phyloP scores from a whole-genome alignment of 208 protist genomes.

The Leishmania aethiopica region DNA sequence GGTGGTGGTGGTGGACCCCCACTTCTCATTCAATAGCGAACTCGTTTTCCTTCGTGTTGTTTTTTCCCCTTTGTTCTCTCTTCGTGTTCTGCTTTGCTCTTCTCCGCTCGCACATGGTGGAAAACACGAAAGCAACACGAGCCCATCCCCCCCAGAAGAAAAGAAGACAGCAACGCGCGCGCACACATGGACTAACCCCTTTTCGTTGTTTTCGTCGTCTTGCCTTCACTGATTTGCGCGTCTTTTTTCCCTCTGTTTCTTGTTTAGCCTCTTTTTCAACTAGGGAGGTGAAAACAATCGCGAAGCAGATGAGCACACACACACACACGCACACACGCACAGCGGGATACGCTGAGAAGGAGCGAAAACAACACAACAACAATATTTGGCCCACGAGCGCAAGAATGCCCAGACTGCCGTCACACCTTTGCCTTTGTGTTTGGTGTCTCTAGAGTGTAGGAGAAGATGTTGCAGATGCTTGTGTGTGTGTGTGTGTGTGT shows the following conservation, averaged over 20 bases:
- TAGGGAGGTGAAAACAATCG: background rate
- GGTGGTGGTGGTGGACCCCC: no score
- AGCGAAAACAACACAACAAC: background rate
- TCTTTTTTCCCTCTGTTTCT: constrained; percentile 2
- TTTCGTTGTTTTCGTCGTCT: background rate
- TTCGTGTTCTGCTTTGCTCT: background rate
- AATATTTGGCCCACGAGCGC: background rate
- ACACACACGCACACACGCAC: background rate
- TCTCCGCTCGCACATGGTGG: background rate
- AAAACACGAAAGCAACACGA: no score
- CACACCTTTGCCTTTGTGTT: background rate
- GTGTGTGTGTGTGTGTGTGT: no score
- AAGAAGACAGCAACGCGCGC: no score
- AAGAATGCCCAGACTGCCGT: background rate
- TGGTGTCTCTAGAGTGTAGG: background rate
- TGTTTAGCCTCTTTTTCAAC: constrained; percentile 1
- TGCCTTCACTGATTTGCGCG: background rate
- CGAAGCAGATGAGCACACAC: background rate
- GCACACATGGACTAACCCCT: no score
- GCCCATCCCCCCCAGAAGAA: no score
- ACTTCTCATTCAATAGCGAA: no score
- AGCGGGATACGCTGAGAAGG: background rate
- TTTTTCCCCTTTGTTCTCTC: background rate
- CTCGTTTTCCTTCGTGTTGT: background rate
- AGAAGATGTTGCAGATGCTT: background rate